Conservation (phyloP, 208 protist species). For the Angomonas ambiguus region DNA sequence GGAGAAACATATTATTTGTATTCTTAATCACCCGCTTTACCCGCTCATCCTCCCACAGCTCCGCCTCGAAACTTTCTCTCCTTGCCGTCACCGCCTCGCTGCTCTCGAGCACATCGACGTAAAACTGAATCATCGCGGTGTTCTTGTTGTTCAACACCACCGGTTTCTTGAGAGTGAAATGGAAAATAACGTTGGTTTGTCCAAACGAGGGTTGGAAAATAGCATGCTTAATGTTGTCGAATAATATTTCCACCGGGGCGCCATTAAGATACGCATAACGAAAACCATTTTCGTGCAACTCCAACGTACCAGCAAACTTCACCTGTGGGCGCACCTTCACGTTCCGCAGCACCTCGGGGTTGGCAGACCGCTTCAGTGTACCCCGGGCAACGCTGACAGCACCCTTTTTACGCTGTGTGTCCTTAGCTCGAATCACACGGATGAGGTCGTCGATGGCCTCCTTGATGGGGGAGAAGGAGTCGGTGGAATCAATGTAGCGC, state of each 20-base stretch:
- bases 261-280: constrained; percentile 88
- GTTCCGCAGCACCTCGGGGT: constrained; percentile 68
- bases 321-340: constrained; percentile 90
- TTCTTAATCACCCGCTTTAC: constrained; percentile 59
- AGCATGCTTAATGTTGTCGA: constrained; percentile 96
- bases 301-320: constrained; percentile 85
- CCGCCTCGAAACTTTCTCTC: constrained; percentile 67
- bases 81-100: constrained; percentile 58
- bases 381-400: constrained; percentile 39
- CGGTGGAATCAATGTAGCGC: constrained; percentile 46
- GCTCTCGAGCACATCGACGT: constrained; percentile 94
- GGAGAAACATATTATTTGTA: constrained; percentile 85
- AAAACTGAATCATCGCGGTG: constrained; percentile 94
- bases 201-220: constrained; percentile 96
- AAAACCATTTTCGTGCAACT: constrained; percentile 95
- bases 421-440: constrained; percentile 72
- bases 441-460: constrained; percentile 61
- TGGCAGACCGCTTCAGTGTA: constrained; percentile 37
- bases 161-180: constrained; percentile 95
- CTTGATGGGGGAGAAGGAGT: constrained; percentile 57
- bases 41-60: constrained; percentile 72
- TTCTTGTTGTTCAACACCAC: constrained; percentile 97
- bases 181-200: constrained; percentile 91
- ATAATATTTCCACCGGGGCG: constrained; percentile 89
- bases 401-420: constrained; percentile 47